Conservation (phyloP, 345 rosid genomes). For the Trapa bicornis region DNA sequence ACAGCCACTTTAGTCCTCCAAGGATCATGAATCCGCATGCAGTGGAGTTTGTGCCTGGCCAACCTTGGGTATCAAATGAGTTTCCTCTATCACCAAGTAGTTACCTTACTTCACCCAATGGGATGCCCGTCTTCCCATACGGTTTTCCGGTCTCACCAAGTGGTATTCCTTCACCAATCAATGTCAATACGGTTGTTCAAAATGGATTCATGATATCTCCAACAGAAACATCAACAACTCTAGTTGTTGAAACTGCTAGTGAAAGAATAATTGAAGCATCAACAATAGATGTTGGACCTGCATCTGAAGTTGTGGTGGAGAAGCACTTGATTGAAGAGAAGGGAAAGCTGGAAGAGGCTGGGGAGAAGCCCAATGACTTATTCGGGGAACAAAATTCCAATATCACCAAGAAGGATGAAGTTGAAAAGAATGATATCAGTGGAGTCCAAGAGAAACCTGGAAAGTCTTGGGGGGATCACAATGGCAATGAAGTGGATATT, state of each 20-base stretch:
- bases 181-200: slow-evolving; percentile 36
- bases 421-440: slow-evolving; percentile 19
- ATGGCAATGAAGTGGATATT: slow-evolving; percentile 55
- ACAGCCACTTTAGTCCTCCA: slow-evolving; percentile 44
- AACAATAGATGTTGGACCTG: slow-evolving; percentile 22
- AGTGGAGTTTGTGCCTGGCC: slow-evolving; percentile 78
- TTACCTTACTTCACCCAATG: slow-evolving; percentile 38
- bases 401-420: slow-evolving; percentile 24
- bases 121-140: slow-evolving; percentile 39
- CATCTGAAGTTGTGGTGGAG: slow-evolving; percentile 26
- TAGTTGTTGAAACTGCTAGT: slow-evolving; percentile 19
- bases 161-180: slow-evolving; percentile 31
- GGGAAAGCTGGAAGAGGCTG: slow-evolving; percentile 17
- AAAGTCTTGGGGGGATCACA: slow-evolving; percentile 79
- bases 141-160: slow-evolving; percentile 47
- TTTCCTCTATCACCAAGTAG: slow-evolving; percentile 64
- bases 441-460: slow-evolving; percentile 28
- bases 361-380: slow-evolving; percentile 14
- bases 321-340: slow-evolving; percentile 23
- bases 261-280: slow-evolving; percentile 32
- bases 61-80: slow-evolving; percentile 80
- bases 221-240: slow-evolving; percentile 25
- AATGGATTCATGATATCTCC: slow-evolving; percentile 34
- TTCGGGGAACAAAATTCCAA: slow-evolving; percentile 12
- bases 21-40: slow-evolving; percentile 98